Evolutionary conservation across 164 flowering plant species (phyloP), one percentile per base, ranked within the genome.

Genomic region (Houttuynia cordata): DNA sequence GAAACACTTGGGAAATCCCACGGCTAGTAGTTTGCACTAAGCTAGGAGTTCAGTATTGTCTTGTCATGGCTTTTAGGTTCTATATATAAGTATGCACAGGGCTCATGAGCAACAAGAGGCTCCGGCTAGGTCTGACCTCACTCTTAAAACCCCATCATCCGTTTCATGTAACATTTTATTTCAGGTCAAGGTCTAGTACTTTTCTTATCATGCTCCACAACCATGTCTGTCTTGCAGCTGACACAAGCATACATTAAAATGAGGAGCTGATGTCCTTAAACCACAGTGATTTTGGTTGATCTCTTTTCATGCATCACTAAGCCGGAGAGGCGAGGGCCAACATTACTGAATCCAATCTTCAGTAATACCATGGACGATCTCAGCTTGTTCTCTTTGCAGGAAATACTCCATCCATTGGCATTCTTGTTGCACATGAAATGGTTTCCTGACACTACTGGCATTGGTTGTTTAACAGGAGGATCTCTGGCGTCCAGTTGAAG

Each of bases 401-500:
- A 17, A 45, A 45, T 45, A 45, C 17, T 45, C 15, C 14, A 45
- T 45, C 13, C 17, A 2, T 45, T 12, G 8, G 37, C 37, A 30
- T 30, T 2, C 6, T 6, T 6, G 6, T 30, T 6, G 37, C 2
- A 30, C 37, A 30, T 30, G 37, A 30, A 30, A 45, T 1, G 14
- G 49, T 0, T 19, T 23, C 19, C 56, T 53, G 10, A 53, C 8
- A 20, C 8, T 53, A 8, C 24, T 20, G 12, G 17, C 22, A 37
- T 58, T 39, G 18, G 7, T 8, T 56, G 56, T 67, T 30, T 30
- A 64, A 39, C 87, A 89, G 96, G 96, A 83, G 52, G 89, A 79
- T n/a, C 71, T 84, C 45, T 70, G 85, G 17, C 82, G 87, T 73
- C 85, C 91, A 0, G 63, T 84, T 8, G 83, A 76, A 57, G 75